Evolutionary conservation across 371 early-diverging fungal species (phyloP), one percentile per base, ranked within the genome.

Genomic region (Capillidium rhysosporum): DNA sequence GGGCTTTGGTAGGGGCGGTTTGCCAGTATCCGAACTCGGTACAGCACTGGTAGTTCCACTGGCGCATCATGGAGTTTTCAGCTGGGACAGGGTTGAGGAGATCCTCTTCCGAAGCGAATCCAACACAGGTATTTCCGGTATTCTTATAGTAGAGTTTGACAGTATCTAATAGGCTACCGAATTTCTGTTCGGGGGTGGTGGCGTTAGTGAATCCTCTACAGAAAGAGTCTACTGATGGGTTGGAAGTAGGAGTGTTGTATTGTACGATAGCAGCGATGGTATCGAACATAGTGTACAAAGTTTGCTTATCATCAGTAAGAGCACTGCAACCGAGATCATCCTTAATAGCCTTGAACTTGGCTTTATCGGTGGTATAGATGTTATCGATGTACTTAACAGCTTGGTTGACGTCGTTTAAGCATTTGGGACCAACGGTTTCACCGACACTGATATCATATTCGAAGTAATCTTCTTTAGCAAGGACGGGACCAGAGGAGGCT

Each of bases 401-500:
- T 2, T 53, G 38, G 1, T 12, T 3, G 20, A 45, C 45, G 9
- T 18, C 21, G 9, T 41, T 18, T 1, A 41, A 41, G 63, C 63
- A 47, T 9, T 68, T 64, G 46, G 77, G 75, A 23, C 72, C 69
- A 7, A 55, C 8, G 30, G 55, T 14, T 5, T 12, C 1, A 10
- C 12, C n/a, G 12, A 53, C 54, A 1, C 14, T 9, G n/a, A 29
- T 34, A 43, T 53, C 54, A 18, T 40, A 25, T 14, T 53, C 54
- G 16, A 1, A 28, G 16, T 9, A 53, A n/a, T 43, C 31, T 9
- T 66, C 59, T 8, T 64, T 63, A 18, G 71, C 70, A 1, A 70
- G 65, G 0, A 83, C 65, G 18, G 85, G 82, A 14, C 75, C 81
- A 5, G 83, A 82, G 23, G 82, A 82, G 7, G 81, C 75, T 43